Evolutionary conservation across 257 asterid genomes (phyloP).

Genomic region (Solanum etuberosum): DNA sequence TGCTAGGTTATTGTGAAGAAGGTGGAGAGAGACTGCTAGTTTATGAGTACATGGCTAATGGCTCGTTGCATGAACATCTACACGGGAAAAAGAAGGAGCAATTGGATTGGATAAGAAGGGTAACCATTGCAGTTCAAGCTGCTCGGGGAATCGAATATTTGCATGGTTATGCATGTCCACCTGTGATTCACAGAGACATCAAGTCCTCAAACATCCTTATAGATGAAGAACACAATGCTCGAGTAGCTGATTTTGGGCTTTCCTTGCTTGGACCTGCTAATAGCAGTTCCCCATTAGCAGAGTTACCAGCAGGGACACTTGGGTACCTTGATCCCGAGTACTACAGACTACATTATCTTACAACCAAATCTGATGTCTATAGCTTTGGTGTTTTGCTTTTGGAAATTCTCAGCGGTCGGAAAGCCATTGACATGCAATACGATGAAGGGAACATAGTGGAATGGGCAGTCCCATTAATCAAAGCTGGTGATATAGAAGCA

Average conservation of each 20-base stretch:
- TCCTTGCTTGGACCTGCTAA: constrained; percentile 77
- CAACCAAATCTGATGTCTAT: constrained; percentile 81
- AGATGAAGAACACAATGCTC: constrained; percentile 90
- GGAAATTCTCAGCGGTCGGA: constrained; percentile 77
- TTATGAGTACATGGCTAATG: constrained; percentile 93
- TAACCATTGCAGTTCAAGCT: constrained; percentile 85
- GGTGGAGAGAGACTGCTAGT: constrained; percentile 77
- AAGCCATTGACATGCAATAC: constrained; percentile 83
- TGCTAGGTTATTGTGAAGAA: constrained; percentile 90
- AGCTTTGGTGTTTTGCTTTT: constrained; percentile 82
- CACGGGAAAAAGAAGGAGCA: constrained; percentile 53
- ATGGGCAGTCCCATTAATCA: constrained; percentile 90
- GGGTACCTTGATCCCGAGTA: constrained; percentile 94
- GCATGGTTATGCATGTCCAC: constrained; percentile 94
- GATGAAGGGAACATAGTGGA: constrained; percentile 89
- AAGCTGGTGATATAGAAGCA: constrained; percentile 49
- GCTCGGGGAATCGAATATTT: constrained; percentile 86
- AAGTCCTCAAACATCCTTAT: constrained; percentile 84
- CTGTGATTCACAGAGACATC: constrained; percentile 86
- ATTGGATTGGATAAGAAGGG: constrained; percentile 78
- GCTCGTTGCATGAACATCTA: constrained; percentile 74
- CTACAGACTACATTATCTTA: constrained; percentile 78
- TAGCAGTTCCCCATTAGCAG: constrained; percentile 85
- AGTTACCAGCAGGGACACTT: constrained; percentile 82
- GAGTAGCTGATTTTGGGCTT: constrained; percentile 88